These are phyloP conservation scores for Penicillium canariense DNA, from an alignment of 495 filamentous ascomycete genomes.

Conservation along the genomic window DNA sequence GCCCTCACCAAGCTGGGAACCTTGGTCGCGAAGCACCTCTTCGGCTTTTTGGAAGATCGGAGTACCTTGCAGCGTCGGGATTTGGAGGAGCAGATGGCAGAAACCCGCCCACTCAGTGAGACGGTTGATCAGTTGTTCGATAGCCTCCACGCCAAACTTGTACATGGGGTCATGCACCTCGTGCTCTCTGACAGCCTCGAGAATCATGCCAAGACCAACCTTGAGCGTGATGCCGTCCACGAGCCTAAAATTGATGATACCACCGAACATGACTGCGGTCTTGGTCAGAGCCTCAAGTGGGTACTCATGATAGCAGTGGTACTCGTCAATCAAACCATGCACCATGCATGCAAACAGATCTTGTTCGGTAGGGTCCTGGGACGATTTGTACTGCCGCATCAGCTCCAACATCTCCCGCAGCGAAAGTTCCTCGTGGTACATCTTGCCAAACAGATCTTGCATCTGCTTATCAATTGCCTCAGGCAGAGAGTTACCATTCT, in stretches of 20 bases:
- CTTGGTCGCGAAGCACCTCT: constrained; percentile 69
- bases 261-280: constrained; percentile 93
- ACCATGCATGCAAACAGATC: constrained; percentile 99
- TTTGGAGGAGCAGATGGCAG: constrained; percentile 75
- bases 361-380: constrained; percentile 76
- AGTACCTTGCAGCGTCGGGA: constrained; percentile 78
- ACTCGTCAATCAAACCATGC: constrained; percentile 95
- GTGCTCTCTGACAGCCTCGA: constrained; percentile 87
- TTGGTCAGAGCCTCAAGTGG: constrained; percentile 90
- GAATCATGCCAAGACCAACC: constrained; percentile 90
- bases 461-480: constrained; percentile 80
- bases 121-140: constrained; percentile 78
- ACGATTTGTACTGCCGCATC: constrained; percentile 81
- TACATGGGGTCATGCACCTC: constrained; percentile 84
- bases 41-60: constrained; percentile 79
- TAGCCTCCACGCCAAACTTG: constrained; percentile 96
- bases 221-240: constrained; percentile 87
- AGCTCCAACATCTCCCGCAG: constrained; percentile 76
- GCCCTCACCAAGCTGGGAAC: constrained; percentile 33
- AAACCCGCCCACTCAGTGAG: constrained; percentile 92
- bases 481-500: constrained; percentile 73
- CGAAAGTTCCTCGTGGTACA: constrained; percentile 87
- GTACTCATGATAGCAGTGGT: constrained; percentile 90
- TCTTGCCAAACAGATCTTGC: constrained; percentile 94
- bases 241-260: constrained; percentile 89